phyloP scores from a whole-genome alignment of 345 rosid species.

The Lepidium didymum region DNA sequence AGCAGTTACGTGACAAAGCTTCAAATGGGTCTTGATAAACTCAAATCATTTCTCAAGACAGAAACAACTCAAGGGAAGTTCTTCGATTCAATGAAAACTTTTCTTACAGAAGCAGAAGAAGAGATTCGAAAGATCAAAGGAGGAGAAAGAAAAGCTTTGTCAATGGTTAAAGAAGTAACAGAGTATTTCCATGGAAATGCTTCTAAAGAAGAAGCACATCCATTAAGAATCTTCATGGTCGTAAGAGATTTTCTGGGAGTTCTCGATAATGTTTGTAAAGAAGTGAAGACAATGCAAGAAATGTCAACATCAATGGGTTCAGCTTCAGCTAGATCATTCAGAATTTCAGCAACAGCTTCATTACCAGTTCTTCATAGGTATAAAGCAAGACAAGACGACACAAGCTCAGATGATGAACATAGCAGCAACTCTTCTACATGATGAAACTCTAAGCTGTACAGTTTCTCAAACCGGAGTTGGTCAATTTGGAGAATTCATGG shows the following conservation, averaged over 20 bases:
- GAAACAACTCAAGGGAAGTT: constrained; percentile 64
- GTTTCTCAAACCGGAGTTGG: constrained; percentile 17
- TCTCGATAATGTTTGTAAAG: constrained; percentile 92
- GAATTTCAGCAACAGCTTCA: constrained; percentile 67
- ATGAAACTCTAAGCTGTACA: constrained; percentile 26
- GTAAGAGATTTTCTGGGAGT: constrained; percentile 78
- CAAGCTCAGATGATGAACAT: constrained; percentile 70
- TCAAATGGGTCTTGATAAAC: constrained; percentile 76
- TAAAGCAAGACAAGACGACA: constrained; percentile 49
- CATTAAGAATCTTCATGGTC: constrained; percentile 68
- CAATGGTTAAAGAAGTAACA: constrained; percentile 86
- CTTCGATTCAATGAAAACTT: constrained; percentile 60
- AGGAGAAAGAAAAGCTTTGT: constrained; percentile 65
- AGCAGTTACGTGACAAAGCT: constrained; percentile 84
- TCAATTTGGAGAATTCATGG: background rate
- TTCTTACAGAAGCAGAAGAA: constrained; percentile 75
- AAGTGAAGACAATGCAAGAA: constrained; percentile 83
- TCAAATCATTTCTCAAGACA: constrained; percentile 50
- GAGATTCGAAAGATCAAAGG: constrained; percentile 60
- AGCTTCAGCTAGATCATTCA: constrained; percentile 81
- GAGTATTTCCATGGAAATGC: constrained; percentile 85
- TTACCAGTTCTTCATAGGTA: constrained; percentile 77
- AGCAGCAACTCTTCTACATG: constrained; percentile 60
- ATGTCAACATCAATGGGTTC: constrained; percentile 47
- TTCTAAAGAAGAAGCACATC: constrained; percentile 89